A percentile compares a stretch with the other conserved stretches of the same genome.
These are phyloP conservation scores for Grammothele lineata DNA, from an alignment of 768 basidiomycete species.

Conservation along the genomic window DNA sequence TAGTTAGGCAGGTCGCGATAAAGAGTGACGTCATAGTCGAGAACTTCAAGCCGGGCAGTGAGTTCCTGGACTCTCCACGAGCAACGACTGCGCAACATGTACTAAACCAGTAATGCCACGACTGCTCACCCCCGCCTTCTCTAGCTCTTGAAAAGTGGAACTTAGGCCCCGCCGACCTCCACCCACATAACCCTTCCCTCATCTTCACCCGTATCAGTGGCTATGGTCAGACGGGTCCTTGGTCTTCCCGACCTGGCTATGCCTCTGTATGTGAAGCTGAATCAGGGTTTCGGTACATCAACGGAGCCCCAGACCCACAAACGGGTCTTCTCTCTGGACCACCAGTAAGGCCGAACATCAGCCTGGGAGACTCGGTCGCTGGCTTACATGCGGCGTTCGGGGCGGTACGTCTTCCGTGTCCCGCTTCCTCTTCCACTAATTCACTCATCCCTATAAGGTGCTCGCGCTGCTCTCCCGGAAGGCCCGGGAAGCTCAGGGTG, in stretches of 20 bases:
- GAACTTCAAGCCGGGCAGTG: slow-evolving; percentile 75
- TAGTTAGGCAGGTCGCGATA: slow-evolving; percentile 56
- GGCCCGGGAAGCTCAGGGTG: slow-evolving; percentile 27
- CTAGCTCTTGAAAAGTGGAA: slow-evolving; percentile 69
- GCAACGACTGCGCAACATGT: not conserved
- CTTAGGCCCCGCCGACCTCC: slow-evolving; percentile 52
- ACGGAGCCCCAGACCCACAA: slow-evolving; percentile 54
- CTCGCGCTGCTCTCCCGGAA: slow-evolving; percentile 54
- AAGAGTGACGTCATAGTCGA: slow-evolving; percentile 66
- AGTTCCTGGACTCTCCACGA: no score
- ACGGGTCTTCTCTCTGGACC: slow-evolving; percentile 54
- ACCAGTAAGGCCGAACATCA: slow-evolving; percentile 68
- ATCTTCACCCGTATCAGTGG: slow-evolving; percentile 88
- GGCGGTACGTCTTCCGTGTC: slow-evolving; percentile 46
- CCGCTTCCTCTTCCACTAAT: no score
- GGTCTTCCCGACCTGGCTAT: slow-evolving; percentile 66
- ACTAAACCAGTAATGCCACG: no score
- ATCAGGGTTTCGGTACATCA: slow-evolving; percentile 70
- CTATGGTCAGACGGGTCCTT: slow-evolving; percentile 73
- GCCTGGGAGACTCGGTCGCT: slow-evolving; percentile 67
- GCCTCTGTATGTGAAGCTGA: slow-evolving; percentile 76
- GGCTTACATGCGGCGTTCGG: slow-evolving; percentile 73
- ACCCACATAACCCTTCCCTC: slow-evolving; percentile 77
- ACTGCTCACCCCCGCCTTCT: not conserved
- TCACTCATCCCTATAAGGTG: no score